These are phyloP conservation scores for Phytophthora crassamura DNA, from an alignment of 352 stramenopile species.

Conservation along the genomic window DNA sequence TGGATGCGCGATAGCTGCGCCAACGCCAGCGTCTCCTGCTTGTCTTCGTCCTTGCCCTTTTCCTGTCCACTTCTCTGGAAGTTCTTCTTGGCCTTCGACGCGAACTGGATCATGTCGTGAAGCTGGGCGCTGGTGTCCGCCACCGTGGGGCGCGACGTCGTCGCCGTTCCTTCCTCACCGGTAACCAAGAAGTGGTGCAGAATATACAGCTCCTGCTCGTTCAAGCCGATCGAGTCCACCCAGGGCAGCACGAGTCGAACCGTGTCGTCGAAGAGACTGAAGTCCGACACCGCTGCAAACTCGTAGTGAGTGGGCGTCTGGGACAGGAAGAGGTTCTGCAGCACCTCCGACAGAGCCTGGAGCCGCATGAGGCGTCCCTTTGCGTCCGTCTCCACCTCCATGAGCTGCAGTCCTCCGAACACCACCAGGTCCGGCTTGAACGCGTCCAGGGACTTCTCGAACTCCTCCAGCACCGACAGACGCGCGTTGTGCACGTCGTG, in stretches of 20 bases:
- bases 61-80: conserved; percentile 43
- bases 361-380: conserved; percentile 56
- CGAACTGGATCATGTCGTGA: conserved; percentile 72
- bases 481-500: conserved; percentile 87
- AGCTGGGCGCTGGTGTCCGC: conserved; percentile 78
- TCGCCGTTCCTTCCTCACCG: conserved; percentile 72
- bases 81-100: conserved; percentile 48
- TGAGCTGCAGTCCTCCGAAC: conserved; percentile 84
- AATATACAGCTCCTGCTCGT: conserved; percentile 87
- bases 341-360: conserved; percentile 67
- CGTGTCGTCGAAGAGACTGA: conserved; percentile 84
- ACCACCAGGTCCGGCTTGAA: conserved; percentile 80
- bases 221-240: conserved; percentile 83
- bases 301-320: conserved; percentile 80
- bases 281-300: conserved; percentile 85
- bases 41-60: conserved; percentile 20
- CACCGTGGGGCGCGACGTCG: conserved; percentile 76
- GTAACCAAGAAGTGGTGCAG: conserved; percentile 85
- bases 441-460: conserved; percentile 59
- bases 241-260: conserved; percentile 79
- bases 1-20: conserved; percentile 80
- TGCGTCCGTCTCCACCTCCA: conserved; percentile 84
- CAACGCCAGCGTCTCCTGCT: conserved; percentile 48
- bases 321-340: conserved; percentile 72
- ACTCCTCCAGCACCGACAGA: conserved; percentile 82